Evolutionary conservation across 2,329 filamentous ascomycete species (phyloP), one percentile per base, ranked within the genome.

Genomic region (Chaetomium olivaceum): DNA sequence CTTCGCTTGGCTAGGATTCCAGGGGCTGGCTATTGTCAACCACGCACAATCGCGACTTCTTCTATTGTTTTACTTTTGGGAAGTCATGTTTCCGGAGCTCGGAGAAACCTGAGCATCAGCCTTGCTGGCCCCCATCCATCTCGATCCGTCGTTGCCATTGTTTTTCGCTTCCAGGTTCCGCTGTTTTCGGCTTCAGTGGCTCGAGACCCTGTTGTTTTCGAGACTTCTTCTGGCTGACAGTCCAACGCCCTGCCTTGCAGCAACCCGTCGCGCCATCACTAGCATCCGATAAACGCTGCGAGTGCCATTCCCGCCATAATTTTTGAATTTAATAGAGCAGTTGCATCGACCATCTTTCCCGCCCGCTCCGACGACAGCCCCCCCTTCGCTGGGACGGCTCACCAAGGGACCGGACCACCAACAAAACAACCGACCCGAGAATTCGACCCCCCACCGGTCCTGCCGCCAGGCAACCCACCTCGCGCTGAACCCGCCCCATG

Each of bases 281-380:
- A 63, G 54, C 66, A 67, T 70, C 52, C 58, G 62, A 64, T 64
- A 63, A 19, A 33, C 46, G 27, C 57, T 62, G 55, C 63, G 60
- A 59, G n/a, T 48, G 25, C 61, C n/a, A 48, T 58, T 56, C 31
- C 46, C 39, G 25, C 63, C 62, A 61, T 67, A 63, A 67, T 62
- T 68, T 62, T 61, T 63, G 46, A 66, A 52, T 46, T 71, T 70
- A 68, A 71, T 71, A 50, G 63, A 70, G 58, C 69, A 70, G 68
- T 61, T 63, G 67, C 70, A 71, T 70, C 69, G 67, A 68, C 69
- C 65, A 65, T 71, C 60, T 55, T 68, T 66, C 61, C 59, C 43
- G 27, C 51, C 36, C 6, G 31, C 52, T 54, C 51, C 58, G 55
- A 55, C 39, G 16, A 33, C 56, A 50, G 39, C 46, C 62, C 48